phyloP scores from a whole-genome alignment of 1,284 basidiomycete genomes.

The Rhizoctonia solani region DNA sequence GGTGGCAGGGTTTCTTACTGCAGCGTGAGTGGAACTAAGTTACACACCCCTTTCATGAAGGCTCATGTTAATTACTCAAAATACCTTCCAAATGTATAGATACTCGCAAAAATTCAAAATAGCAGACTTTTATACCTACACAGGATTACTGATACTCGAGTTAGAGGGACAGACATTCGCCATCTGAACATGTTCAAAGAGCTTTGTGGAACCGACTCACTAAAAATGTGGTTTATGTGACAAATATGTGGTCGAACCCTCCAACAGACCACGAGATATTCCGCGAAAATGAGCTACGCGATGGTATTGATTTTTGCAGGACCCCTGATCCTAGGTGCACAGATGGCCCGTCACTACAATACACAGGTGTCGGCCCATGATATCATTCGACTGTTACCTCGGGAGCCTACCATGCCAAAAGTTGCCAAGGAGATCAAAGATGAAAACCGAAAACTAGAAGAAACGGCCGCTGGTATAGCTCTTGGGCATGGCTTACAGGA shows the following conservation, averaged over 20 bases:
- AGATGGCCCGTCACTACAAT: not conserved
- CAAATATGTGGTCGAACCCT: conserved; percentile 53
- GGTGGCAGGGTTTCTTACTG: not conserved
- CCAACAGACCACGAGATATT: conserved; percentile 19
- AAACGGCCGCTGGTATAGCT: not conserved
- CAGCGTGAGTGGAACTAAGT: not conserved
- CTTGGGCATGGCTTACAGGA: not conserved
- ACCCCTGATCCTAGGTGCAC: not conserved
- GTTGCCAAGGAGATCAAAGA: not conserved
- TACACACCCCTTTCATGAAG: not conserved
- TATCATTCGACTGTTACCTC: not conserved
- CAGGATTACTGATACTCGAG: conserved; percentile 56
- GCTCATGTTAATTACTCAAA: not conserved
- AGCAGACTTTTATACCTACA: conserved; percentile 60
- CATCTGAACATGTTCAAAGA: conserved; percentile 58
- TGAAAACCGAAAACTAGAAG: not conserved
- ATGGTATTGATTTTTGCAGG: conserved; percentile 9
- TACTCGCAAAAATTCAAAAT: conserved; percentile 43
- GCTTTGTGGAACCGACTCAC: conserved; percentile 55
- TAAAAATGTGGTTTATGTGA: conserved; percentile 57
- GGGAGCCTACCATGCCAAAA: not conserved
- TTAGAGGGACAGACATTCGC: conserved; percentile 56
- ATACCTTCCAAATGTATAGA: not conserved
- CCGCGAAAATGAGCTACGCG: conserved; percentile 45
- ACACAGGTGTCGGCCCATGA: not conserved